phyloP scores from a whole-genome alignment of 305 asterid genomes.

The Fraxinus floribunda region DNA sequence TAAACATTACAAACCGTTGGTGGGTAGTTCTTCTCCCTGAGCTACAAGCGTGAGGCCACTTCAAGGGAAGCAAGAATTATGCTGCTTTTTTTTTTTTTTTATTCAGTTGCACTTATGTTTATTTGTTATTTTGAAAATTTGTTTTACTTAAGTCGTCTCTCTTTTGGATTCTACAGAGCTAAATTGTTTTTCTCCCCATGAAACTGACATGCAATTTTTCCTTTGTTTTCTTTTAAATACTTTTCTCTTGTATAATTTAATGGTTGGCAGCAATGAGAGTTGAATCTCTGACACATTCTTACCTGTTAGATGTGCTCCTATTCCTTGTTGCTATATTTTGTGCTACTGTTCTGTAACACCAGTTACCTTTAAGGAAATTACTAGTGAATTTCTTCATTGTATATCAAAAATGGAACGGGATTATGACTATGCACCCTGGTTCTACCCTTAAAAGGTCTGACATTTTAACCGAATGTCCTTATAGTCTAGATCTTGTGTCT shows the following conservation, averaged over 20 bases:
- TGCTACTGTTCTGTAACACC: background rate
- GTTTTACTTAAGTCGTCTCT: background rate
- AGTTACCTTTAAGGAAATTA: background rate
- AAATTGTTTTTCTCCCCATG: background rate
- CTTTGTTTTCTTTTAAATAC: background rate
- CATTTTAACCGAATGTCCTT: background rate
- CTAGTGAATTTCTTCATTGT: background rate
- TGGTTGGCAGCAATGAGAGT: background rate
- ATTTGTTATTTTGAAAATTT: background rate
- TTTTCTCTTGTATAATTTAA: background rate
- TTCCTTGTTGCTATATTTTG: background rate
- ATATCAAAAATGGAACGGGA: background rate
- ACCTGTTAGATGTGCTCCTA: background rate
- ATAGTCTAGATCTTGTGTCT: background rate
- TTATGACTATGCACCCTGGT: background rate
- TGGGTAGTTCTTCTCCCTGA: background rate
- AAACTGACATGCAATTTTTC: background rate
- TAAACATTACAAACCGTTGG: background rate
- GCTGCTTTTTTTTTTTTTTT: background rate
- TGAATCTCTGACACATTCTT: background rate
- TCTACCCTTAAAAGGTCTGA: background rate
- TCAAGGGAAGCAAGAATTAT: background rate
- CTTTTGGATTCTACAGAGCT: background rate
- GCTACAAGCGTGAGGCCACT: background rate
- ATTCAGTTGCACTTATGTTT: background rate